Percentiles rank a stretch among this genome's conserved stretches.
Evolutionary conservation across 352 stramenopile genomes (phyloP).

Genomic region (Plasmopara muralis): DNA sequence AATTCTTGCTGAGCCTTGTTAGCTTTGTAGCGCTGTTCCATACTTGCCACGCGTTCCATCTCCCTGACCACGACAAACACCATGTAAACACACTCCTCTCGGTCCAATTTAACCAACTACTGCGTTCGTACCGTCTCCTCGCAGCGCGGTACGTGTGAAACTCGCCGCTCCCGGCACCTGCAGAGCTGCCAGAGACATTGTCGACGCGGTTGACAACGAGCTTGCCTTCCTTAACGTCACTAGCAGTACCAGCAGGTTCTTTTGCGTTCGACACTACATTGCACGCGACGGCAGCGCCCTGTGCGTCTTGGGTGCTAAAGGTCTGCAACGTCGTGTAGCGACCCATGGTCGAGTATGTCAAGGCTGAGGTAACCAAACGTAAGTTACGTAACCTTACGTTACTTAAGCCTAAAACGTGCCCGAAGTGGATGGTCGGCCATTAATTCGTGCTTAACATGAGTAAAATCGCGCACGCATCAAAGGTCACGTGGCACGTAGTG

Average conservation of each 20-base stretch:
- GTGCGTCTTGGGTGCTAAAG: slow-evolving; percentile 76
- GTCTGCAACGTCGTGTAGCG: slow-evolving; percentile 80
- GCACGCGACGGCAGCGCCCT: slow-evolving; percentile 64
- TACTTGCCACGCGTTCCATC: slow-evolving; percentile 84
- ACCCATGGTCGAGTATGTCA: slow-evolving; percentile 26
- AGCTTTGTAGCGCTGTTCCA: slow-evolving; percentile 81
- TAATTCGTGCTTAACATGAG: slow-evolving; percentile 35
- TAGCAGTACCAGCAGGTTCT: slow-evolving; percentile 2
- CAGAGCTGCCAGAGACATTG: slow-evolving; percentile 93
- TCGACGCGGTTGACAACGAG: slow-evolving; percentile 79
- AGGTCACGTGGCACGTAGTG: slow-evolving; percentile 93
- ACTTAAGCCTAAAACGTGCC: background rate
- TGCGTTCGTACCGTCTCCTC: slow-evolving; percentile 49
- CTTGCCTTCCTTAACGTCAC: slow-evolving; percentile 19
- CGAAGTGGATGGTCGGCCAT: background rate
- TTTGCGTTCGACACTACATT: background rate
- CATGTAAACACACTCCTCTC: background rate
- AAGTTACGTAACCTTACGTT: background rate
- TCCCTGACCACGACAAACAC: slow-evolving; percentile 42
- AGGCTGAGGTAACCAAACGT: background rate
- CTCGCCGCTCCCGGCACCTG: slow-evolving; percentile 91
- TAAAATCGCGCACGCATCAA: slow-evolving; percentile 76
- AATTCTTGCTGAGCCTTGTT: slow-evolving; percentile 61
- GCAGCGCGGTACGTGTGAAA: slow-evolving; percentile 97
- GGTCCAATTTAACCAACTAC: background rate